Base-by-base conservation (phyloP, 208 protist genomes). In the Wallacemonas sp. region DNA sequence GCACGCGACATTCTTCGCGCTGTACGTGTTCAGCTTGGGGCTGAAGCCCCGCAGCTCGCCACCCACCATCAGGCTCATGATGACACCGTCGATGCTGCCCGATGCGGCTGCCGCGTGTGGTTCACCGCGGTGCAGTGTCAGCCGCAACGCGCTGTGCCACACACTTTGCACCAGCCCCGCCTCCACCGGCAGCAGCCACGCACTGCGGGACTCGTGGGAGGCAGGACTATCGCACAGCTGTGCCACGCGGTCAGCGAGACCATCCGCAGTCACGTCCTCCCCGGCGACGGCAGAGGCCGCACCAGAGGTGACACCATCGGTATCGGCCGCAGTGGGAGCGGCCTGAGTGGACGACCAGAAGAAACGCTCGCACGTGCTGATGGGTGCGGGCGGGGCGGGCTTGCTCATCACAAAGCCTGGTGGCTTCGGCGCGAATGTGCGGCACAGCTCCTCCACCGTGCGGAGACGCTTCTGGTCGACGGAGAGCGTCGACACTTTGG, bases 361-460 rank as follows among this genome's bases (percentile, higher is more conserved):
- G 17, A 36, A 19, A 26, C 74, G 73, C 6, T 14, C 22, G 9
- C 46, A 34, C 1, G 54, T 54, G 14, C 71, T 60, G 15, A 49
- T 14, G 5, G 53, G 55, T 4, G 47, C 19, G 15, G 72, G 24
- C 21, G 84, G 79, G 11, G 80, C 77, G 4, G 86, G 79, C 68
- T 91, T 92, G 38, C 75, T 79, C 62, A 96, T 76, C 1, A 86
- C 81, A 28, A 96, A 92, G 39, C 70, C 72, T 9, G 90, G 90
- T 33, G 90, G 90, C 21, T 72, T 73, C 3, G 73, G 77, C 2
- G 80, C 84, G 58, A 91, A 84, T 1, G 41, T 54, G 24, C 58
- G 46, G 9, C 87, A 42, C 19, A 87, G 67, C n/a, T 72, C 86
- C 14, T 88, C 83, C 30, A 78, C 63, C 42, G 74, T 61, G 60